phyloP scores from a whole-genome alignment of 129 eudicot species.

The Gnaphalium uliginosum region DNA sequence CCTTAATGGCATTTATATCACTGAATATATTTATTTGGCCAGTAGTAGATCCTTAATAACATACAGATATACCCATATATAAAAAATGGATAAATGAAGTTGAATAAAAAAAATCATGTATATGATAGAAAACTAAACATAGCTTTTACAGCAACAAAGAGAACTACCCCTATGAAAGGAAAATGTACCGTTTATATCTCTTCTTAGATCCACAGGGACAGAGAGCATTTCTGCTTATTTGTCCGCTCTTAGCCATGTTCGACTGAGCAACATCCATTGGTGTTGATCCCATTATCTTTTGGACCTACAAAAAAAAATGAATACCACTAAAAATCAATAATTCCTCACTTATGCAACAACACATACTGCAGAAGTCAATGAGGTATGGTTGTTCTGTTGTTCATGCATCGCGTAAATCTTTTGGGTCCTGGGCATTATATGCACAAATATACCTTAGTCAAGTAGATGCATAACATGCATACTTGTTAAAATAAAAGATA shows the following conservation, averaged over 20 bases:
- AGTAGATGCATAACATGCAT: not conserved
- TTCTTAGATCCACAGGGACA: constrained; percentile 97
- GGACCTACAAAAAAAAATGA: constrained; percentile 55
- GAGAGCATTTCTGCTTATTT: constrained; percentile 84
- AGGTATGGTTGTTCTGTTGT: not conserved
- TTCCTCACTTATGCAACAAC: constrained; percentile 1
- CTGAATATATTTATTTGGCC: not conserved
- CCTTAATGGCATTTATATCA: not conserved
- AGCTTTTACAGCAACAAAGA: not conserved
- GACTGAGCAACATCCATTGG: constrained; percentile 86
- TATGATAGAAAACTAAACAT: not conserved
- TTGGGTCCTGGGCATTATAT: not conserved
- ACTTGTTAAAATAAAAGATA: not conserved
- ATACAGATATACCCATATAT: not conserved
- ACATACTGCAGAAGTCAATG: not conserved
- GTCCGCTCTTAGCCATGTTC: constrained; percentile 91
- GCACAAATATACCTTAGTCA: not conserved
- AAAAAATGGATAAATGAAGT: not conserved
- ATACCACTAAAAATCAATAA: constrained; percentile 17
- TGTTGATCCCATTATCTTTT: constrained; percentile 88
- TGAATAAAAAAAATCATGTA: not conserved
- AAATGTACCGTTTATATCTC: constrained; percentile 73
- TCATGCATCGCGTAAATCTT: not conserved
- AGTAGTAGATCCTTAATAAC: not conserved
- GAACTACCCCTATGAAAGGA: constrained; percentile 17